Evolutionary conservation across 257 asterid species (phyloP).

Genomic region (Petrea volubilis): DNA sequence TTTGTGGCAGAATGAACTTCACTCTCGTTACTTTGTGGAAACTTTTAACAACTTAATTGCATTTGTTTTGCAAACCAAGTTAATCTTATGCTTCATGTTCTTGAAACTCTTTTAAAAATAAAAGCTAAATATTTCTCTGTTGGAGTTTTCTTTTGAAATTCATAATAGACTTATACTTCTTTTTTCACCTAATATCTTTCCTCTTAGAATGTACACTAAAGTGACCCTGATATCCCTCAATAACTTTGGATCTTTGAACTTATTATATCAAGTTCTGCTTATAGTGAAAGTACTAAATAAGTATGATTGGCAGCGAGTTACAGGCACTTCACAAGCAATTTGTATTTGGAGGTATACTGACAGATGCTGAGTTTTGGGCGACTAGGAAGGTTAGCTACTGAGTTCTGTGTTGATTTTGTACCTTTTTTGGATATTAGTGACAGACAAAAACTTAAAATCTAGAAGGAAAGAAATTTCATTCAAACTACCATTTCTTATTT

Average conservation of each 20-base stretch:
- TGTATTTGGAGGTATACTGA: slow-evolving; percentile 73
- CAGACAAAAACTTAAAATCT: neutral
- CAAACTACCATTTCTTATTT: neutral
- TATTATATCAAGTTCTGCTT: slow-evolving; percentile 14
- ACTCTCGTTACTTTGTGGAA: neutral
- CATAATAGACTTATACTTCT: slow-evolving; percentile 6
- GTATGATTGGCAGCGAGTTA: slow-evolving; percentile 77
- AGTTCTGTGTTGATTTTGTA: slow-evolving; percentile 6
- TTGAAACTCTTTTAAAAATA: neutral
- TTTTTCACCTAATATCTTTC: neutral
- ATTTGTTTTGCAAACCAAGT: neutral
- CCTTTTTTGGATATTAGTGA: slow-evolving; percentile 6
- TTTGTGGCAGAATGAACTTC: neutral
- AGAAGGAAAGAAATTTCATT: neutral
- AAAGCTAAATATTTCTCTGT: neutral
- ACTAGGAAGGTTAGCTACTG: slow-evolving; percentile 79
- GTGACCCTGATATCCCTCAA: slow-evolving; percentile 13
- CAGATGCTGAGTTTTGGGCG: slow-evolving; percentile 99
- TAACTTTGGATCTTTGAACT: slow-evolving; percentile 20
- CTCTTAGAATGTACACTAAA: neutral
- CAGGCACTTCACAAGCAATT: slow-evolving; percentile 90
- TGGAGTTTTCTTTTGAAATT: neutral
- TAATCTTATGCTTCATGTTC: neutral
- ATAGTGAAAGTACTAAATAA: slow-evolving; percentile 40
- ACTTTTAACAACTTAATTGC: neutral